Conservation (phyloP, 2,329 filamentous ascomycete genomes). For the Colletotrichum theobromicola region DNA sequence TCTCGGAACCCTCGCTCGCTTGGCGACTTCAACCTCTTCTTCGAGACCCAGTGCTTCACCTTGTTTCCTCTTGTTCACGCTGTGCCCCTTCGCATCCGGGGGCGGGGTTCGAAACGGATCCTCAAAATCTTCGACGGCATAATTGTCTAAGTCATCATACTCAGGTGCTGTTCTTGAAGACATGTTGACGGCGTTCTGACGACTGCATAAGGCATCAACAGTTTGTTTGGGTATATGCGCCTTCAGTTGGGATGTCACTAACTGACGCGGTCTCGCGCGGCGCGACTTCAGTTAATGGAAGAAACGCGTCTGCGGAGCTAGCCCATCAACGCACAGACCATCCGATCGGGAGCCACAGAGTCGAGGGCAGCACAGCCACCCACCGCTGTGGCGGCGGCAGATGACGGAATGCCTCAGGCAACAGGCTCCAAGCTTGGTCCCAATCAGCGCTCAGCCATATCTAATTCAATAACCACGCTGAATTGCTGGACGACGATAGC, state of each 20-base stretch:
- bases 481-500: neutral
- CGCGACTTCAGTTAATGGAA: neutral
- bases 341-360: neutral
- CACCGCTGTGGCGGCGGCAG: neutral
- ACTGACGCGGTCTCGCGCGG: neutral
- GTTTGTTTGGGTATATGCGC: neutral
- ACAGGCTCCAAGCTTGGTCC: neutral
- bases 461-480: neutral
- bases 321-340: neutral
- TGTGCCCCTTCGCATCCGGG: constrained; percentile 37
- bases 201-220: neutral
- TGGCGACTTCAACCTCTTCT: constrained; percentile 82
- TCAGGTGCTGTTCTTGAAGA: constrained; percentile 40
- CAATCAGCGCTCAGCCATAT: neutral
- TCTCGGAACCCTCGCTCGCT: constrained; percentile 71
- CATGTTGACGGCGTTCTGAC: neutral
- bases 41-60: constrained; percentile 76
- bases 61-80: constrained; percentile 51
- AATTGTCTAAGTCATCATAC: constrained; percentile 76
- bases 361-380: neutral
- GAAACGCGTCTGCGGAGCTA: neutral
- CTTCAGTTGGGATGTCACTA: neutral
- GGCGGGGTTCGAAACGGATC: constrained; percentile 54
- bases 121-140: constrained; percentile 65
- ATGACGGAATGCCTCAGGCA: neutral